Evolutionary conservation across 768 basidiomycete genomes (phyloP).

Genomic region (Mycena galopus): DNA sequence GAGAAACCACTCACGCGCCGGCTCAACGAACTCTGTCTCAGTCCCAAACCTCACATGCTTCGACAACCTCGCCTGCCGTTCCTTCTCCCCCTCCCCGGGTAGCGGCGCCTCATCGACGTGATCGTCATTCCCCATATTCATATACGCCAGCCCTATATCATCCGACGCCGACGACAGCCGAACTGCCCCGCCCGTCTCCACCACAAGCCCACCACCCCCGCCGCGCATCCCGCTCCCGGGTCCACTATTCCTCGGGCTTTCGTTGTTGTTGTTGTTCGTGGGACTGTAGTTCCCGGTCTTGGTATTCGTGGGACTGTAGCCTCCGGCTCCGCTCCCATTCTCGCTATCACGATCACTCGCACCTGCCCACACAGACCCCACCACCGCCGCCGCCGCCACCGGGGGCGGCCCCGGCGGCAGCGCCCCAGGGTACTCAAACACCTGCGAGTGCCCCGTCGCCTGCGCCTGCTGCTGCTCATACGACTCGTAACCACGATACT

Average conservation of each 20-base stretch:
- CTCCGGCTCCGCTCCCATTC: too few relatives aligned
- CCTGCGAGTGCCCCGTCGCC: slow-evolving; percentile 24
- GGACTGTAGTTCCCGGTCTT: background rate
- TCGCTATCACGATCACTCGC: slow-evolving; percentile 28
- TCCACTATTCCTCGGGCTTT: slow-evolving; percentile 39
- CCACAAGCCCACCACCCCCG: background rate
- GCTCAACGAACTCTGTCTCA: slow-evolving; percentile 53
- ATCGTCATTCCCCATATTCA: slow-evolving; percentile 38
- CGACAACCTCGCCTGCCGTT: slow-evolving; percentile 28
- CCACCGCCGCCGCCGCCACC: slow-evolving; percentile 51
- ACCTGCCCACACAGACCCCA: slow-evolving; percentile 51
- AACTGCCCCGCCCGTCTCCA: slow-evolving; percentile 31
- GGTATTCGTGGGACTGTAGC: background rate
- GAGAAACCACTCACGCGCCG: slow-evolving; percentile 19
- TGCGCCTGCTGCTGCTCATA: background rate
- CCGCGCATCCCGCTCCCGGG: background rate
- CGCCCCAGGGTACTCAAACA: slow-evolving; percentile 32
- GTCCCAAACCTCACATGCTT: slow-evolving; percentile 62
- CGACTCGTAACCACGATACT: slow-evolving; percentile 50
- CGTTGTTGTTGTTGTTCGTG: slow-evolving; percentile 9
- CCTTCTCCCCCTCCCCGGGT: slow-evolving; percentile 28
- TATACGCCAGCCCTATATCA: slow-evolving; percentile 47
- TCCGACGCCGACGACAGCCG: slow-evolving; percentile 31
- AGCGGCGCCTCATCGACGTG: slow-evolving; percentile 4
- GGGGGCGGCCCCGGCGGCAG: slow-evolving; percentile 58